Evolutionary conservation across 306 rosid genomes (phyloP).

Genomic region (Gleditsia sinensis): DNA sequence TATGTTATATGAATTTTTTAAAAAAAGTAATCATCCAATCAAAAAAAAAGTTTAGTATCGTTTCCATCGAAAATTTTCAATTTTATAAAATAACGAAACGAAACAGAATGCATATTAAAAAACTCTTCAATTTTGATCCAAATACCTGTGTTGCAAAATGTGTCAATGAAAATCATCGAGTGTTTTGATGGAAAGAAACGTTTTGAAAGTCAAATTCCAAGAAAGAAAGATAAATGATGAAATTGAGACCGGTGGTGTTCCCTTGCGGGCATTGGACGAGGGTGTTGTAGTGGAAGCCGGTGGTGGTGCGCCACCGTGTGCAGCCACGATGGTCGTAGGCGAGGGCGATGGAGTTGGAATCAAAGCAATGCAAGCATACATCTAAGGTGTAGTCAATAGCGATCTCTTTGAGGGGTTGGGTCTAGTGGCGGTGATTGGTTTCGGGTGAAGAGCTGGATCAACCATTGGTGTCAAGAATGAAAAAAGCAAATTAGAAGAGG

Average conservation of each 20-base stretch:
- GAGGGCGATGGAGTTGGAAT: conserved; percentile 54
- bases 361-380: conserved; percentile 53
- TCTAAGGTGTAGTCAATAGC: conserved; percentile 60
- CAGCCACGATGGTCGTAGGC: conserved; percentile 69
- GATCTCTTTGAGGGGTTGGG: conserved; percentile 53
- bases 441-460: conserved; percentile 41
- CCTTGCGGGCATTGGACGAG: conserved; percentile 49
- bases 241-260: conserved; percentile 59
- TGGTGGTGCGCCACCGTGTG: conserved; percentile 56
- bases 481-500: too few relatives aligned
- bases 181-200: too few relatives aligned
- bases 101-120: too few relatives aligned
- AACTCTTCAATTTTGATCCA: too few relatives aligned
- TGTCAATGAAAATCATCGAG: too few relatives aligned
- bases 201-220: too few relatives aligned
- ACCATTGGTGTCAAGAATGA: conserved; percentile 34
- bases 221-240: conserved; percentile 66
- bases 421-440: conserved; percentile 21
- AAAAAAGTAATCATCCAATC: too few relatives aligned
- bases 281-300: conserved; percentile 44
- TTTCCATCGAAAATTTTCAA: too few relatives aligned
- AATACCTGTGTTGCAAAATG: too few relatives aligned
- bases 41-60: too few relatives aligned
- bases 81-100: too few relatives aligned
- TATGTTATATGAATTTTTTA: too few relatives aligned